Evolutionary conservation across 148 eudicot genomes (phyloP).

Genomic region (Pouteria glomerata): DNA sequence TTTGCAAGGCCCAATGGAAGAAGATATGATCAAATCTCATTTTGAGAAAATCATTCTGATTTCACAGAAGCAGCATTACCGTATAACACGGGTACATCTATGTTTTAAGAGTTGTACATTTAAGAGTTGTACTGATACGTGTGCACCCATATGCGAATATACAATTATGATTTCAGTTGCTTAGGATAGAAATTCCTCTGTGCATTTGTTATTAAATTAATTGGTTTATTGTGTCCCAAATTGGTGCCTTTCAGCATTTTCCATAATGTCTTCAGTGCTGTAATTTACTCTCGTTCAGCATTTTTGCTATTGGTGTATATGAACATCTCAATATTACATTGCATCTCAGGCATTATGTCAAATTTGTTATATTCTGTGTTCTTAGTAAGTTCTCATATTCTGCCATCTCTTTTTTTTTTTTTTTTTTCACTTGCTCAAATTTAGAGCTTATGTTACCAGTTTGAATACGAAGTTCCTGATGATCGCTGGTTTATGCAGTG

Average conservation of each 20-base stretch:
- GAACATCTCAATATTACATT: background rate
- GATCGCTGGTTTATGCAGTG: too few species aligned
- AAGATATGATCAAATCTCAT: conserved; percentile 80
- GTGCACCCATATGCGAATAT: background rate
- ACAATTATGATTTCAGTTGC: background rate
- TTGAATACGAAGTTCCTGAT: too few species aligned
- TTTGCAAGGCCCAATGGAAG: conserved; percentile 88
- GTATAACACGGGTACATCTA: conserved; percentile 54
- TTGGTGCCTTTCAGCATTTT: background rate
- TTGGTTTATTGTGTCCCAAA: background rate
- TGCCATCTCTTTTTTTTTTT: too few species aligned
- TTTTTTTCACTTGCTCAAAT: too few species aligned
- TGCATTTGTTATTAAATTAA: background rate
- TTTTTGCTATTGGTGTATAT: background rate
- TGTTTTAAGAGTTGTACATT: conserved; percentile 1
- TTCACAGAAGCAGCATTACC: conserved; percentile 48
- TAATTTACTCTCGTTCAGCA: background rate
- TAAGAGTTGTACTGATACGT: background rate
- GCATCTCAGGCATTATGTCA: background rate
- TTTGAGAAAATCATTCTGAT: conserved; percentile 76
- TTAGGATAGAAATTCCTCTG: background rate
- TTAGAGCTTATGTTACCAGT: too few species aligned
- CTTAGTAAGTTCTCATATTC: too few species aligned
- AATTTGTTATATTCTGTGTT: too few species aligned
- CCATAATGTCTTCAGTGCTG: background rate